Percentiles rank a stretch among this genome's conserved stretches.
Conservation (phyloP, 257 asterid species). For the Solanum pinnatisectum region DNA sequence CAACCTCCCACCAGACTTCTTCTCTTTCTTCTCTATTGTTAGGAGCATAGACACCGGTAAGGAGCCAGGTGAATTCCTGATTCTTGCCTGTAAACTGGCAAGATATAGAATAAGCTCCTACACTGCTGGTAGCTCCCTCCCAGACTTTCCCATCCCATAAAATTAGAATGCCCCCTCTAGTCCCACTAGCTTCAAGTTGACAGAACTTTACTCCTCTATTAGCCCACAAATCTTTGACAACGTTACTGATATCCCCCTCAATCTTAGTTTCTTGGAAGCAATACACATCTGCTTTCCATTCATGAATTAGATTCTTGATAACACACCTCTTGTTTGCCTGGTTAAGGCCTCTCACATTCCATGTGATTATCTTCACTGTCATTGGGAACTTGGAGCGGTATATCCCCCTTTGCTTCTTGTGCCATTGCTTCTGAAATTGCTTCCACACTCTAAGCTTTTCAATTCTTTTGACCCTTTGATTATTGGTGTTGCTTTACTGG, state of each 20-base stretch:
- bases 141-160: background rate
- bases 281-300: too few species aligned
- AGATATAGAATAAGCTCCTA: background rate
- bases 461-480: background rate
- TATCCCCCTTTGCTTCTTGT: background rate
- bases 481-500: background rate
- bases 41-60: background rate
- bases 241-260: too few species aligned
- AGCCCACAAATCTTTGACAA: too few species aligned
- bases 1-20: background rate
- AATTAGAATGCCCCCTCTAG: background rate
- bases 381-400: too few species aligned
- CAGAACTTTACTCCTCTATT: background rate
- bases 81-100: background rate
- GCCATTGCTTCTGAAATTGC: background rate
- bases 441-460: background rate
- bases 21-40: background rate
- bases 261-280: too few species aligned
- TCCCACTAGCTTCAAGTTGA: background rate
- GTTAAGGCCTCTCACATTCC: too few species aligned
- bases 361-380: too few species aligned
- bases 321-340: too few species aligned
- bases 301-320: too few species aligned
- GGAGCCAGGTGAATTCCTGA: background rate
- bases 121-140: background rate